Percentiles rank a stretch among this genome's conserved stretches.
These are phyloP conservation scores for Acarospora socialis DNA, from an alignment of 2,329 filamentous ascomycete genomes.

Conservation along the genomic window DNA sequence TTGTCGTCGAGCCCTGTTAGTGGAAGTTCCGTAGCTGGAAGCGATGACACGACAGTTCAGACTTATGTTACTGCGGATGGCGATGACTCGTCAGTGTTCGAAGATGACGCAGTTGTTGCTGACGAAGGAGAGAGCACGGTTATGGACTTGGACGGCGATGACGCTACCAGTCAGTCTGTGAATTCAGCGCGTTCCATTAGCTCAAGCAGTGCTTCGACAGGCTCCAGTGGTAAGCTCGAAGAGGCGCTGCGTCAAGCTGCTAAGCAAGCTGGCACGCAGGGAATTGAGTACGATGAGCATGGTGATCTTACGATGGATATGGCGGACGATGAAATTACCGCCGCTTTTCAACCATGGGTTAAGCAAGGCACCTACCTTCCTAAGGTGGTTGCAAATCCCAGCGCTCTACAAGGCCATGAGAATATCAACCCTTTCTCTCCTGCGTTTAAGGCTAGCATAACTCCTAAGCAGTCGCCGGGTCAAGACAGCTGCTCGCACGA, in stretches of 20 bases:
- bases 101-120: constrained; percentile 35
- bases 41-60: constrained; percentile 29
- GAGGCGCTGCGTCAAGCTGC: constrained; percentile 64
- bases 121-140: constrained; percentile 63
- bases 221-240: constrained; percentile 61
- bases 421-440: constrained; percentile 27
- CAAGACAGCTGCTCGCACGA: constrained; percentile 29
- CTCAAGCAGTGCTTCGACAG: constrained; percentile 42
- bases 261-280: constrained; percentile 58
- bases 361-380: constrained; percentile 29
- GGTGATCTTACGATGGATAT: constrained; percentile 71
- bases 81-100: constrained; percentile 37
- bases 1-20: constrained; percentile 70
- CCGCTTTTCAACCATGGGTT: constrained; percentile 35
- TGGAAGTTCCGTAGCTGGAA: constrained; percentile 34
- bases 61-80: constrained; percentile 25
- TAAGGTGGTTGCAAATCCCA: constrained; percentile 22
- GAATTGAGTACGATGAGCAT: constrained; percentile 43
- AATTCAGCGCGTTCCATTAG: constrained; percentile 45
- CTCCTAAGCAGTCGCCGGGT: constrained; percentile 22
- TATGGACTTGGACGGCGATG: constrained; percentile 58
- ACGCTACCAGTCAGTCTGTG: constrained; percentile 55
- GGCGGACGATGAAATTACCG: constrained; percentile 44
- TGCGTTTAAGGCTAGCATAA: constrained; percentile 23
- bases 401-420: constrained; percentile 30